phyloP scores from a whole-genome alignment of 768 basidiomycete species.

The Rhizopogon roseolus region DNA sequence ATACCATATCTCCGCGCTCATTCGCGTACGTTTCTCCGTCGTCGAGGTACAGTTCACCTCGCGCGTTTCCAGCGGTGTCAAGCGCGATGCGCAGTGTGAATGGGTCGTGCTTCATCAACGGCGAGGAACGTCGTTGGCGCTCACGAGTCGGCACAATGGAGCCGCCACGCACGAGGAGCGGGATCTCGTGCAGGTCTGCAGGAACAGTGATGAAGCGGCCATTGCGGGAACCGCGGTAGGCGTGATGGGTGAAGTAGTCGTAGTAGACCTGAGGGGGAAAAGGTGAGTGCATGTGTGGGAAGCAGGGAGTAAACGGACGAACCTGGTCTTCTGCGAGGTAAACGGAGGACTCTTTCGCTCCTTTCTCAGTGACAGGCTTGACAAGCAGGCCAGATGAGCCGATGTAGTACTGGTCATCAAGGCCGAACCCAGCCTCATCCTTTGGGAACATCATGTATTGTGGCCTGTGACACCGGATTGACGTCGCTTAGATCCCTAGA shows the following conservation, averaged over 20 bases:
- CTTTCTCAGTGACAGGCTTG: slow-evolving; percentile 82
- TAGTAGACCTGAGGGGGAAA: slow-evolving; percentile 70
- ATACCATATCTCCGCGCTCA: slow-evolving; percentile 73
- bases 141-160: slow-evolving; percentile 86
- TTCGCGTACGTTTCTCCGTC: slow-evolving; percentile 85
- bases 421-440: slow-evolving; percentile 76
- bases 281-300: not conserved
- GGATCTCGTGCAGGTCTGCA: slow-evolving; percentile 75
- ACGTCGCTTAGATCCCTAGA: not conserved
- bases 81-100: slow-evolving; percentile 88
- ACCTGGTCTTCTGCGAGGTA: slow-evolving; percentile 89
- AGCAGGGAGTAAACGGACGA: slow-evolving; percentile 20
- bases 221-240: slow-evolving; percentile 57
- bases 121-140: slow-evolving; percentile 79
- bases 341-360: slow-evolving; percentile 60
- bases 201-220: slow-evolving; percentile 72
- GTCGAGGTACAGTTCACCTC: slow-evolving; percentile 90
- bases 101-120: slow-evolving; percentile 87
- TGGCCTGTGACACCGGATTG: slow-evolving; percentile 50
- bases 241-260: slow-evolving; percentile 75
- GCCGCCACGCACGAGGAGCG: slow-evolving; percentile 86
- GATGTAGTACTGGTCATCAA: slow-evolving; percentile 94
- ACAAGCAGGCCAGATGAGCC: slow-evolving; percentile 85
- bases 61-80: slow-evolving; percentile 50
- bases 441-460: slow-evolving; percentile 93